These are phyloP conservation scores for Xanthoconium purpureum DNA, from an alignment of 768 basidiomycete species.

Conservation along the genomic window DNA sequence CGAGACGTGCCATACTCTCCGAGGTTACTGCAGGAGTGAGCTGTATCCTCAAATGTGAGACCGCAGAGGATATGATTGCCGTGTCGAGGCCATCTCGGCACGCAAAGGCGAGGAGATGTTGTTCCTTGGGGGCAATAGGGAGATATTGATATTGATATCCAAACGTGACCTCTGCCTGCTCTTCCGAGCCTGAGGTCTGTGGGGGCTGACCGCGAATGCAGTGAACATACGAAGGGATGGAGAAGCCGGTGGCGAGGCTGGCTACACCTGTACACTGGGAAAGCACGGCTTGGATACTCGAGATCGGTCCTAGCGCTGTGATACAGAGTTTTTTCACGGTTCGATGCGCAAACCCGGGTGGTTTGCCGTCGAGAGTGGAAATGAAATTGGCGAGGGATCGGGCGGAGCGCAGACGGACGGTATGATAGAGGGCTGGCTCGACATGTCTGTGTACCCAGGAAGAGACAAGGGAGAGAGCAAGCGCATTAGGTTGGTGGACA, in stretches of 20 bases:
- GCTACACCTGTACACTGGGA: neutral
- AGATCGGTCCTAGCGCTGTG: neutral
- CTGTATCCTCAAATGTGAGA: slow-evolving; percentile 36
- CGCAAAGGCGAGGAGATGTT: slow-evolving; percentile 34
- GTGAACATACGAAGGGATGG: slow-evolving; percentile 26
- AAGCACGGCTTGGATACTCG: neutral
- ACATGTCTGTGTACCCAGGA: neutral
- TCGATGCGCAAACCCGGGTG: neutral
- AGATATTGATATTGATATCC: too few relatives aligned
- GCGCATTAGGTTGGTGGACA: neutral
- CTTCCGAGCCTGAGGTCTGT: neutral
- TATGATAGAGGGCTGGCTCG: slow-evolving; percentile 2
- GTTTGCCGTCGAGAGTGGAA: neutral
- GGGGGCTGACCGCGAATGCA: neutral
- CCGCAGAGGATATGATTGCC: slow-evolving; percentile 26
- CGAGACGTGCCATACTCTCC: slow-evolving; percentile 5
- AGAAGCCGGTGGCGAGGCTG: slow-evolving; percentile 28
- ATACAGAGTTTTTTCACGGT: neutral
- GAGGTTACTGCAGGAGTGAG: slow-evolving; percentile 17
- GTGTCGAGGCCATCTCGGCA: slow-evolving; percentile 35
- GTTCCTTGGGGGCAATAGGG: slow-evolving; percentile 22
- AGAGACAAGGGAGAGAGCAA: neutral
- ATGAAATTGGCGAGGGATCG: neutral
- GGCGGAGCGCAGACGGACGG: slow-evolving; percentile 1
- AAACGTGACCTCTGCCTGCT: neutral